A percentile compares a stretch with the other conserved stretches of the same genome.
phyloP scores from a whole-genome alignment of 2,329 filamentous ascomycete species.

The Epichloe festucae region DNA sequence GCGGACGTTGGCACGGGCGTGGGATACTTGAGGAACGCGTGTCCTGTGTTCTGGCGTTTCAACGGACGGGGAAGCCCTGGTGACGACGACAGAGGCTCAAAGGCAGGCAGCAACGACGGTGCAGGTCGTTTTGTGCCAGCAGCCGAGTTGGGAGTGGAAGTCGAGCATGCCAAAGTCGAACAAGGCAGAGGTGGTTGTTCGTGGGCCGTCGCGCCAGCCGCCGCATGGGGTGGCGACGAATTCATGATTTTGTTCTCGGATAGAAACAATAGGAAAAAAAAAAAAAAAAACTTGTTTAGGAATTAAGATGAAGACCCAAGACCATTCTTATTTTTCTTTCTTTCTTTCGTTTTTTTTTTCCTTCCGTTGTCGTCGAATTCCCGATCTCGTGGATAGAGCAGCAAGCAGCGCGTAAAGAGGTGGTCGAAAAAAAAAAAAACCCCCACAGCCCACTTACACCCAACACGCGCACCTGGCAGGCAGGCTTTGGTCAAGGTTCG shows the following conservation, averaged over 20 bases:
- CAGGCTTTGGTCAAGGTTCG: background rate
- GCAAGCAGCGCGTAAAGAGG: conserved; percentile 5
- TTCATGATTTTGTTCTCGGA: conserved; percentile 20
- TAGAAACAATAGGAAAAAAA: no score
- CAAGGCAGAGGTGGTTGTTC: conserved; percentile 26
- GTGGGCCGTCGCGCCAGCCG: background rate
- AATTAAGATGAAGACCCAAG: background rate
- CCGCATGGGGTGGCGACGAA: conserved; percentile 21
- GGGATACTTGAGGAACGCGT: conserved; percentile 59
- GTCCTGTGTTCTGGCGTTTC: conserved; percentile 49
- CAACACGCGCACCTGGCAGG: background rate
- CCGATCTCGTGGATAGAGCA: conserved; percentile 8
- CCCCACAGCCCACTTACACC: conserved; percentile 2
- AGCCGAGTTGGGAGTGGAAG: conserved; percentile 5
- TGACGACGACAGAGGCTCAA: conserved; percentile 69
- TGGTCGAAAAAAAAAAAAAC: background rate
- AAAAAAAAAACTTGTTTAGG: background rate
- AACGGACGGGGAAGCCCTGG: conserved; percentile 54
- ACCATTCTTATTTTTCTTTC: background rate
- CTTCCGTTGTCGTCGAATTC: conserved; percentile 1
- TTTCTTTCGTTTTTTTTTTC: background rate
- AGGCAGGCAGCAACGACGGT: conserved; percentile 61
- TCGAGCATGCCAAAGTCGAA: conserved; percentile 1
- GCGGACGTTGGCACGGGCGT: conserved; percentile 91
- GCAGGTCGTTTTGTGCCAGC: conserved; percentile 47